Percentiles rank a stretch among this genome's conserved stretches.
phyloP scores from a whole-genome alignment of 2,329 filamentous ascomycete species.

The Gliomastix tumulicola region DNA sequence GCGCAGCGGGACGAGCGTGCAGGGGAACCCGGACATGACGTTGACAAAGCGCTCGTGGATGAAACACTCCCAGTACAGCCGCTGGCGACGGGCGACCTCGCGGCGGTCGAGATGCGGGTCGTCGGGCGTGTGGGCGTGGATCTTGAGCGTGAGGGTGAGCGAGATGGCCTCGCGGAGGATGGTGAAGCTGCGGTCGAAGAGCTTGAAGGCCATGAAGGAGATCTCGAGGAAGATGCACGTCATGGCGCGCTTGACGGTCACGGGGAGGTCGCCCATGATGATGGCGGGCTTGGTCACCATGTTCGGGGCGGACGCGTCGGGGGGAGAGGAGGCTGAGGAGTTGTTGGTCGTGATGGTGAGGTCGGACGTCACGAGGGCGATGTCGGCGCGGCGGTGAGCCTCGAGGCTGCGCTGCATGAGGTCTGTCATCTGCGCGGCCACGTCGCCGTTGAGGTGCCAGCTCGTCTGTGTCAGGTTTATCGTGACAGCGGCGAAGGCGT shows the following conservation, averaged over 20 bases:
- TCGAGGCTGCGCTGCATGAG: slow-evolving; percentile 16
- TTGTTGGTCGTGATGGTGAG: neutral
- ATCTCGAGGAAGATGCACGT: slow-evolving; percentile 47
- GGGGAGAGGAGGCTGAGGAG: too few species aligned
- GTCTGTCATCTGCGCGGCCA: slow-evolving; percentile 19
- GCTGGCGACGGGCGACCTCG: slow-evolving; percentile 20
- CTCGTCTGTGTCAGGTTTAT: slow-evolving; percentile 23
- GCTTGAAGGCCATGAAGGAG: slow-evolving; percentile 38
- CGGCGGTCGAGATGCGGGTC: neutral
- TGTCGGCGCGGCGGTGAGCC: slow-evolving; percentile 17
- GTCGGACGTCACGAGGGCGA: slow-evolving; percentile 8
- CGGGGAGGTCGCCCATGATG: slow-evolving; percentile 28
- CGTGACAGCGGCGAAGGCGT: slow-evolving; percentile 25
- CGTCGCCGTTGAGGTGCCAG: slow-evolving; percentile 11
- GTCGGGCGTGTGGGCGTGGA: neutral
- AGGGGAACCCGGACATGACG: slow-evolving; percentile 38
- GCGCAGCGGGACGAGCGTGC: slow-evolving; percentile 21
- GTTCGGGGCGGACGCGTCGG: too few species aligned
- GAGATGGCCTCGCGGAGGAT: slow-evolving; percentile 43
- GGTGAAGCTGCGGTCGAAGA: slow-evolving; percentile 39
- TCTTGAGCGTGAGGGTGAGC: slow-evolving; percentile 24
- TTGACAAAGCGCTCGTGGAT: slow-evolving; percentile 51
- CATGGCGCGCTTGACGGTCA: slow-evolving; percentile 37
- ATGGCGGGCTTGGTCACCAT: slow-evolving; percentile 20
- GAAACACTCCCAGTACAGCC: slow-evolving; percentile 48